Percentiles rank a stretch among this genome's conserved stretches.
These are phyloP conservation scores for Volvariella surrecta DNA, from an alignment of 1,284 basidiomycete species.

Conservation along the genomic window DNA sequence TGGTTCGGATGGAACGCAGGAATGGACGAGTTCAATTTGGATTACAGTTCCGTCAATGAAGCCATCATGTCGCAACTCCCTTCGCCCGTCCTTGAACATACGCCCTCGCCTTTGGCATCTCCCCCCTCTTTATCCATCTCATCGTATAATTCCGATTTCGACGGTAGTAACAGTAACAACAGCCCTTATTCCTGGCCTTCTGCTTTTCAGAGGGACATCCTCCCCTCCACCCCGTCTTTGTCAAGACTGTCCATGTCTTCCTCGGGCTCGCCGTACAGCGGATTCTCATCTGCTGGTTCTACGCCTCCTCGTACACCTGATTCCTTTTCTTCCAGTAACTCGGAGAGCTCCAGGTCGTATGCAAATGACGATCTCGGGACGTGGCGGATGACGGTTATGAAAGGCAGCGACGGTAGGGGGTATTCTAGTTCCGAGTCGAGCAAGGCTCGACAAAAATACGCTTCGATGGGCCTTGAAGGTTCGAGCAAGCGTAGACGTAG, in stretches of 20 bases:
- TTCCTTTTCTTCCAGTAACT: slow-evolving; percentile 1
- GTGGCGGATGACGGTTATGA: too few species aligned
- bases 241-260: too few species aligned
- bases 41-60: too few species aligned
- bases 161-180: too few species aligned
- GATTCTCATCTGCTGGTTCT: not conserved
- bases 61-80: not conserved
- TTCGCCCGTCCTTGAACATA: slow-evolving; percentile 4
- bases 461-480: slow-evolving; percentile 2
- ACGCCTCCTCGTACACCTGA: slow-evolving; percentile 1
- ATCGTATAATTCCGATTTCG: not conserved
- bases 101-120: slow-evolving; percentile 3
- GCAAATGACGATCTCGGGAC: too few species aligned
- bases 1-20: too few species aligned
- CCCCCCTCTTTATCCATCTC: slow-evolving; percentile 5
- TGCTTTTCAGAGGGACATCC: slow-evolving; percentile 4
- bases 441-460: slow-evolving; percentile 4
- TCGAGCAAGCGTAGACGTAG: slow-evolving; percentile 2
- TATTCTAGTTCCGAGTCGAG: not conserved
- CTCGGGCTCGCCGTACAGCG: too few species aligned
- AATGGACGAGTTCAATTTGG: too few species aligned
- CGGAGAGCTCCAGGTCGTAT: too few species aligned
- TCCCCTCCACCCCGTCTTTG: too few species aligned
- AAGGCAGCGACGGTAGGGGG: too few species aligned
- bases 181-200: slow-evolving; percentile 10